A percentile compares a stretch with the other conserved stretches of the same genome.
phyloP scores from a whole-genome alignment of 148 eudicot genomes.

The Pharnaceum exiguum region DNA sequence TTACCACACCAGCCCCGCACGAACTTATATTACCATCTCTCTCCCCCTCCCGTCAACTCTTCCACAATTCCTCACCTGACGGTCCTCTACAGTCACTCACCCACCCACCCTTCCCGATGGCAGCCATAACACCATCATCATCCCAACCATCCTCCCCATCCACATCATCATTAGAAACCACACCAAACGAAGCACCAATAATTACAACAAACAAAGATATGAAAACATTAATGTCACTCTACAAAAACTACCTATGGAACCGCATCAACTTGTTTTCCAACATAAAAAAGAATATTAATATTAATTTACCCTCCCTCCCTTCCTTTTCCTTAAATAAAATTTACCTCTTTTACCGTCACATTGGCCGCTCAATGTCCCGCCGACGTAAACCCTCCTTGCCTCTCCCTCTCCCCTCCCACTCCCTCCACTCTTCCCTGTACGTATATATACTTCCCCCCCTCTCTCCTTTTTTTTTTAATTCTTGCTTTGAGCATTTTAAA shows the following conservation, averaged over 20 bases:
- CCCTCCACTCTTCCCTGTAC: slow-evolving; percentile 52
- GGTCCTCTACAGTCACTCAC: no score
- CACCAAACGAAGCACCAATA: neutral
- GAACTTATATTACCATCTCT: no score
- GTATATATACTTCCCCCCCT: slow-evolving; percentile 3
- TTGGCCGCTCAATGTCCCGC: slow-evolving; percentile 40
- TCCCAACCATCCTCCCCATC: no score
- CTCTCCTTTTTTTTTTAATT: neutral
- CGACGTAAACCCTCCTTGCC: slow-evolving; percentile 59
- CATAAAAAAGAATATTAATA: no score
- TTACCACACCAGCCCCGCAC: no score
- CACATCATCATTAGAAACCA: neutral
- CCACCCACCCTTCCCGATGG: no score
- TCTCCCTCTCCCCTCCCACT: slow-evolving; percentile 66
- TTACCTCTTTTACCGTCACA: slow-evolving; percentile 31
- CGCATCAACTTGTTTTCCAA: slow-evolving; percentile 28
- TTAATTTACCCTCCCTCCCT: no score
- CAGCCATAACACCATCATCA: no score
- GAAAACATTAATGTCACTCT: slow-evolving; percentile 33
- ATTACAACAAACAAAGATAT: slow-evolving; percentile 16
- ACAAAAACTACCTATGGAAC: slow-evolving; percentile 38
- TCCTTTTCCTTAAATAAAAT: slow-evolving; percentile 38
- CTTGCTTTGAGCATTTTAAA: neutral
- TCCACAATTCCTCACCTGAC: no score
- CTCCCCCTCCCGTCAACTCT: no score